These are phyloP conservation scores for Trichoderma sp. DNA, from an alignment of 2,329 filamentous ascomycete species.

Conservation along the genomic window DNA sequence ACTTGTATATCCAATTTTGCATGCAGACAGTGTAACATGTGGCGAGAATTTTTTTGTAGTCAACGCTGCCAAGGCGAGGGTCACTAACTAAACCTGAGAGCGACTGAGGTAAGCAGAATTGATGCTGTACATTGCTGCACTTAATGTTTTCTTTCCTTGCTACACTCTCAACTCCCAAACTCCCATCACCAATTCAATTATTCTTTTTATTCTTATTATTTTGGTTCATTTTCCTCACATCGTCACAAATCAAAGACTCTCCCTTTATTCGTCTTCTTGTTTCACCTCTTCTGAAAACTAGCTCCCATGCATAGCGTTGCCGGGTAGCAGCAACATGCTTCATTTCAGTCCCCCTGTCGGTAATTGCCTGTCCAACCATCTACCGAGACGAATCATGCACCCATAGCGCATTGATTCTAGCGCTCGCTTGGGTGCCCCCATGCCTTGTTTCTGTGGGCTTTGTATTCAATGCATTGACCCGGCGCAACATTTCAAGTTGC, in stretches of 20 bases:
- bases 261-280: neutral
- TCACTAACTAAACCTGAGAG: neutral
- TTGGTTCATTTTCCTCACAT: no score
- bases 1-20: neutral
- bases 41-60: slow-evolving; percentile 13
- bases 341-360: slow-evolving; percentile 8
- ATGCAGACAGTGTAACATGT: neutral
- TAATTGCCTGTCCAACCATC: slow-evolving; percentile 9
- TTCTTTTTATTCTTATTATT: no score
- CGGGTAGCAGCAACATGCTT: neutral
- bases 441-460: neutral
- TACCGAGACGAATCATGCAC: slow-evolving; percentile 20
- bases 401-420: neutral
- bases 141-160: neutral
- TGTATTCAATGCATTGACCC: neutral
- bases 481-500: neutral
- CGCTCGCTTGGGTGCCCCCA: slow-evolving; percentile 1
- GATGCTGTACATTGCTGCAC: no score
- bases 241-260: no score
- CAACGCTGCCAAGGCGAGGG: neutral
- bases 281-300: neutral
- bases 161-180: neutral
- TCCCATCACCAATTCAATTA: neutral
- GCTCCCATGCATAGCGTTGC: neutral
- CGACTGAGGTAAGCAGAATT: neutral